Conservation (phyloP, 441 rosid genomes). For the Kokia cookei region DNA sequence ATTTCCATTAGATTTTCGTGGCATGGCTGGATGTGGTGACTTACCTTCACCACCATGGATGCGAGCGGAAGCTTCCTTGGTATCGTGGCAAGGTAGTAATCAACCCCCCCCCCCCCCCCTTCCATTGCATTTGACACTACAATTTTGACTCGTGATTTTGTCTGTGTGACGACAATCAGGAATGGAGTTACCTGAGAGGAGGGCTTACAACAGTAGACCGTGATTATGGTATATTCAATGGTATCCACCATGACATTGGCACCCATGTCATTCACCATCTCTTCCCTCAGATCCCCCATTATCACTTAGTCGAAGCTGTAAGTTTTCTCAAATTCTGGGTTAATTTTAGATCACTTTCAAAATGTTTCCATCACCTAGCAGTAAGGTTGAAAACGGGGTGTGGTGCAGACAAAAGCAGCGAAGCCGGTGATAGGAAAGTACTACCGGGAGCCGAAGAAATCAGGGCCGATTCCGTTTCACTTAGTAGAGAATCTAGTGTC, state of each 20-base stretch:
- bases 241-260: constrained; percentile 85
- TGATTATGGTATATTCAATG: constrained; percentile 73
- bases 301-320: constrained; percentile 82
- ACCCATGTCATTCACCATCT: constrained; percentile 90
- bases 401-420: constrained; percentile 71
- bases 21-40: constrained; percentile 86
- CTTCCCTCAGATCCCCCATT: constrained; percentile 94
- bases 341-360: not conserved
- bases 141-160: too few relatives aligned
- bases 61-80: constrained; percentile 87
- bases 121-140: too few relatives aligned
- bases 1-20: constrained; percentile 50
- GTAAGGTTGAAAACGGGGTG: too few relatives aligned
- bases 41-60: constrained; percentile 92
- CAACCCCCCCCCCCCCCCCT: too few relatives aligned
- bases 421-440: constrained; percentile 80
- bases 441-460: constrained; percentile 71
- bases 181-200: constrained; percentile 90
- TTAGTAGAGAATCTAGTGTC: constrained; percentile 45
- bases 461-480: constrained; percentile 68
- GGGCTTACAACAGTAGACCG: constrained; percentile 88
- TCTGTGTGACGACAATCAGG: constrained; percentile 29
- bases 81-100: constrained; percentile 75
- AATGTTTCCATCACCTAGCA: too few relatives aligned
- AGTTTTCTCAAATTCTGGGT: not conserved